Conservation (phyloP, 495 filamentous ascomycete species). For the Viridothelium virens region DNA sequence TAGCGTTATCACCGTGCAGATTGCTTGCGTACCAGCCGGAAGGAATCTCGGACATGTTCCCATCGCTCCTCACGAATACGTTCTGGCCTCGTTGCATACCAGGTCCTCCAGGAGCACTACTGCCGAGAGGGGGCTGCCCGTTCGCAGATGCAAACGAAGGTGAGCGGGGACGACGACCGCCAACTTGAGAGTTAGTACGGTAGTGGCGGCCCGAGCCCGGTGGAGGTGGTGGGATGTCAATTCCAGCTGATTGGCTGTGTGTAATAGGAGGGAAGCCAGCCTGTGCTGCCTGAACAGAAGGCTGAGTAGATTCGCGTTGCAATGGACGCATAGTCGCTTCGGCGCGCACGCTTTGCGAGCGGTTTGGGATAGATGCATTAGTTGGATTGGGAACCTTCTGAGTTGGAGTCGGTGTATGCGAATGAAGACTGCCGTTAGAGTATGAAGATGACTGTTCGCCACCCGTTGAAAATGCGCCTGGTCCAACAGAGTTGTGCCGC, state of each 20-base stretch:
- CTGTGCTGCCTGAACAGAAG: not conserved
- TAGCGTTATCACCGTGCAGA: not conserved
- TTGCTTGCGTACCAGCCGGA: not conserved
- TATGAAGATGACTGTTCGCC: constrained; percentile 1
- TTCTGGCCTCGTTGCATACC: not conserved
- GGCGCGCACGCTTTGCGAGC: constrained; percentile 7
- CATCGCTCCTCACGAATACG: not conserved
- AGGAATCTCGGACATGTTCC: constrained; percentile 6
- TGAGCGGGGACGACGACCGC: constrained; percentile 2
- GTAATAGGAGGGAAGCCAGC: not conserved
- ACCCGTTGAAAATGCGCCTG: not conserved
- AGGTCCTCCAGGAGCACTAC: constrained; percentile 4
- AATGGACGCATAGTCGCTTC: constrained; percentile 4
- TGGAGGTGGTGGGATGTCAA: constrained; percentile 8
- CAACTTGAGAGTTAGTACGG: constrained; percentile 5
- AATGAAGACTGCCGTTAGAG: not conserved
- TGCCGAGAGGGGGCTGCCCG: not conserved
- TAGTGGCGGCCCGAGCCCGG: not conserved
- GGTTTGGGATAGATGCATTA: not conserved
- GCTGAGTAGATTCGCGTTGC: not conserved
- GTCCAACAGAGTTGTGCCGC: not conserved
- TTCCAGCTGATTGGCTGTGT: not conserved
- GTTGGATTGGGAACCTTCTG: not conserved
- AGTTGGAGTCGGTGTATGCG: not conserved
- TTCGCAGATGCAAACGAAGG: not conserved